phyloP scores from a whole-genome alignment of 257 asterid species.

The Oldenlandia corymbosa region DNA sequence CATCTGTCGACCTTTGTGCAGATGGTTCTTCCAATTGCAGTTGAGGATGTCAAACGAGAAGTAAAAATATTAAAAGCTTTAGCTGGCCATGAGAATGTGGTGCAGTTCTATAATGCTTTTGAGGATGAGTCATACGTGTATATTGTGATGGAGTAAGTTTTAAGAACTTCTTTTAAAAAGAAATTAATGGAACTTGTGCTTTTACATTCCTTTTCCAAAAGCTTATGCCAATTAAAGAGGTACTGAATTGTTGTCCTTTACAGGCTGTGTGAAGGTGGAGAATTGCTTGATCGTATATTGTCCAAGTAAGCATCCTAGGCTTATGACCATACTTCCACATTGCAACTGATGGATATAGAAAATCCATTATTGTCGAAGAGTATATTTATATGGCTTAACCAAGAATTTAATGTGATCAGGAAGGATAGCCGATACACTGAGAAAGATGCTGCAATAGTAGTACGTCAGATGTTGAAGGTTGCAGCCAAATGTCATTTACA shows the following conservation, averaged over 20 bases:
- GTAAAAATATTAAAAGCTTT: conserved; percentile 92
- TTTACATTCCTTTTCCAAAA: conserved; percentile 6
- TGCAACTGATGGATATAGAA: conserved; percentile 9
- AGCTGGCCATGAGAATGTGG: conserved; percentile 97
- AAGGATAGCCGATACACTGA: conserved; percentile 96
- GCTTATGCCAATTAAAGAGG: conserved; percentile 7
- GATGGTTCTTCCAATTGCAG: conserved; percentile 98
- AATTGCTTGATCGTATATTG: conserved; percentile 89
- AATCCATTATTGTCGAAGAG: conserved; percentile 15
- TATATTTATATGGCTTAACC: conserved; percentile 21
- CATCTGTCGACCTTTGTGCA: conserved; percentile 27
- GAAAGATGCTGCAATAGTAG: conserved; percentile 96
- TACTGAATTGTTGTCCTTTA: conserved; percentile 15
- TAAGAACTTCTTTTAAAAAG: conserved; percentile 7
- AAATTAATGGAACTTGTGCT: background rate
- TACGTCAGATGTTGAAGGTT: conserved; percentile 95
- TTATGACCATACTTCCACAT: conserved; percentile 5
- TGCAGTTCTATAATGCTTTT: conserved; percentile 84
- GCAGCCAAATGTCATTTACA: conserved; percentile 99
- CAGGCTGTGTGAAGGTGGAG: conserved; percentile 98
- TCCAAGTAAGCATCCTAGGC: conserved; percentile 54
- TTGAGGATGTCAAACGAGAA: conserved; percentile 96
- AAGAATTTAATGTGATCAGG: conserved; percentile 43
- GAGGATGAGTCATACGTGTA: conserved; percentile 85
- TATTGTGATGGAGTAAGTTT: conserved; percentile 96